phyloP scores from a whole-genome alignment of 2,329 filamentous ascomycete species.

The Colletotrichum endophyticum region DNA sequence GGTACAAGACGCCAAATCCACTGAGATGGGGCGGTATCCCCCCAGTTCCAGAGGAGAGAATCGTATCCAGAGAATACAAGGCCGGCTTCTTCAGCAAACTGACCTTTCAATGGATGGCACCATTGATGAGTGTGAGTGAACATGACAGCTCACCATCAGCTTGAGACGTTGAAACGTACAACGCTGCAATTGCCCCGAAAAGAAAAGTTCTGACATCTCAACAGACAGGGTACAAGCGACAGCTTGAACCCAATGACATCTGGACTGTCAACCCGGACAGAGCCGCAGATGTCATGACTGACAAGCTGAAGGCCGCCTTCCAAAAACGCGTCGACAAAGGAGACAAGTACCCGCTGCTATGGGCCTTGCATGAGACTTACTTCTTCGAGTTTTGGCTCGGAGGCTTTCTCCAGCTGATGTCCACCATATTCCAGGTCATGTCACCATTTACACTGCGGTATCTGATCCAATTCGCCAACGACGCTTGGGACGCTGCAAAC shows the following conservation, averaged over 20 bases:
- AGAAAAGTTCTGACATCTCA: background rate
- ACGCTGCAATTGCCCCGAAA: background rate
- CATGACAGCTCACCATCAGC: background rate
- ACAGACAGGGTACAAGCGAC: constrained; percentile 82
- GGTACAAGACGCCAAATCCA: constrained; percentile 68
- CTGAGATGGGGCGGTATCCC: constrained; percentile 63
- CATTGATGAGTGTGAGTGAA: constrained; percentile 75
- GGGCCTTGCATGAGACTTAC: constrained; percentile 87
- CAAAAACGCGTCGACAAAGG: constrained; percentile 69
- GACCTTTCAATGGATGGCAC: constrained; percentile 89
- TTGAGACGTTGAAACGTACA: background rate
- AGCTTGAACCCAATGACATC: constrained; percentile 83
- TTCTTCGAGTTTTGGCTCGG: constrained; percentile 84
- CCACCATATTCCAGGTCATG: constrained; percentile 79
- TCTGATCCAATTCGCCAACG: constrained; percentile 82
- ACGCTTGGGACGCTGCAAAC: constrained; percentile 73
- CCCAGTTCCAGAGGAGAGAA: constrained; percentile 57
- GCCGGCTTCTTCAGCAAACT: constrained; percentile 77
- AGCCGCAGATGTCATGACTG: constrained; percentile 71
- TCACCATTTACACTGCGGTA: constrained; percentile 86
- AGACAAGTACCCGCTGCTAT: constrained; percentile 75
- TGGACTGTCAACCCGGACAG: constrained; percentile 87
- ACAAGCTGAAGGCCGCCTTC: constrained; percentile 71
- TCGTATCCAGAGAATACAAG: constrained; percentile 69
- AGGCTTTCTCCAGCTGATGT: constrained; percentile 75